Percentiles rank a stretch among this genome's conserved stretches.
Evolutionary conservation across 139 green algal species (phyloP).

Genomic region (Micractinium conductrix): DNA sequence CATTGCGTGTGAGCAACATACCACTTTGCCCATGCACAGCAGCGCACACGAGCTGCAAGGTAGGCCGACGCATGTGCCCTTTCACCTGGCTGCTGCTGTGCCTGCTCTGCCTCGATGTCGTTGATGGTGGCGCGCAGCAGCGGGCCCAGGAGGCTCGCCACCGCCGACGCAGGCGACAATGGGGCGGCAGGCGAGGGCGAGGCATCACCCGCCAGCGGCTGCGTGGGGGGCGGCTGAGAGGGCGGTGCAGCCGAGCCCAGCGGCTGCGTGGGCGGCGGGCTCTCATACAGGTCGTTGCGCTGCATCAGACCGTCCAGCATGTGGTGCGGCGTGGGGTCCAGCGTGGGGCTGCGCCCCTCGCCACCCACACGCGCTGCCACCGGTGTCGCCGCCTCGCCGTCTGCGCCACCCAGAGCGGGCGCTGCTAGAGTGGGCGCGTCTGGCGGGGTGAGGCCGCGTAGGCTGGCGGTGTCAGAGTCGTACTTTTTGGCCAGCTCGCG

Average conservation of each 20-base stretch:
- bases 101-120: constrained; percentile 14
- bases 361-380: background rate
- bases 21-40: background rate
- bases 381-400: background rate
- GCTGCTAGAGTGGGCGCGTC: too few relatives aligned
- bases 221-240: background rate
- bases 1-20: too few relatives aligned
- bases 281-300: constrained; percentile 32
- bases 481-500: constrained; percentile 36
- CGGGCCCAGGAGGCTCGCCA: constrained; percentile 20
- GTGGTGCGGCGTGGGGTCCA: constrained; percentile 25
- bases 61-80: background rate
- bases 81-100: background rate
- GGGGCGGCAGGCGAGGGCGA: background rate
- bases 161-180: background rate
- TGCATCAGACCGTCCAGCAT: constrained; percentile 25
- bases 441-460: background rate
- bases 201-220: background rate
- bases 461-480: background rate
- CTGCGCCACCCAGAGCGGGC: background rate
- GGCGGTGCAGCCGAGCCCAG: background rate
- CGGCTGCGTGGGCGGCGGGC: background rate
- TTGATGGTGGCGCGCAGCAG: constrained; percentile 18
- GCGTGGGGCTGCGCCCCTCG: constrained; percentile 4
- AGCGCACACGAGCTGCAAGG: background rate